Evolutionary conservation across 306 rosid species (phyloP).

Genomic region (Vicia villosa): DNA sequence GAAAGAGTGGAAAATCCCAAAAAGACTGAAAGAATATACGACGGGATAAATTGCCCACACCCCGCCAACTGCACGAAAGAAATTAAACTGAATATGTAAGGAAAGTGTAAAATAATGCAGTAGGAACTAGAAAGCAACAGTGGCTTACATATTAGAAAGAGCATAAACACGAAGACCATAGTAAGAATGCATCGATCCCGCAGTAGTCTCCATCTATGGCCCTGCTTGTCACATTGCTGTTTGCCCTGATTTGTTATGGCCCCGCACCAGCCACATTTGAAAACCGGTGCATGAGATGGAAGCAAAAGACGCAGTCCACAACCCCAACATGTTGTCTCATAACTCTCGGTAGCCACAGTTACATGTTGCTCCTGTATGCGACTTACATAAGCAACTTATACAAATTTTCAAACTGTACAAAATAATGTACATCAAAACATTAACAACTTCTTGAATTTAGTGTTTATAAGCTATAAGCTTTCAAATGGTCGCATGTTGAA

Average conservation of each 20-base stretch:
- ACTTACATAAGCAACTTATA: conserved; percentile 57
- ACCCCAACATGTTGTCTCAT: conserved; percentile 85
- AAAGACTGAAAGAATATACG: conserved; percentile 59
- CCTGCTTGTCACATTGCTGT: conserved; percentile 47
- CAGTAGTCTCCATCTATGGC: conserved; percentile 61
- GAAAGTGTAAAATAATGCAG: conserved; percentile 20
- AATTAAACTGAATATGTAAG: background rate
- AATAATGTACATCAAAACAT: conserved; percentile 1
- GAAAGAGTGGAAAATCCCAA: conserved; percentile 64
- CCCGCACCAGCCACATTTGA: conserved; percentile 99
- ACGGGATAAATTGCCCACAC: conserved; percentile 78
- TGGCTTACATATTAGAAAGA: conserved; percentile 79
- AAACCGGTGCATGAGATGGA: conserved; percentile 58
- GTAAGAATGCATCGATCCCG: conserved; percentile 78
- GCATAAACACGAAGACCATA: conserved; percentile 67
- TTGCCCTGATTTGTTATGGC: conserved; percentile 71
- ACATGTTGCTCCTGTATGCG: conserved; percentile 62
- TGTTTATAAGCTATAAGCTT: conserved; percentile 4
- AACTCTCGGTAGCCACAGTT: conserved; percentile 47
- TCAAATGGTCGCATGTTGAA: background rate
- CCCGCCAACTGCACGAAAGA: conserved; percentile 78
- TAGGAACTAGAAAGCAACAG: conserved; percentile 16
- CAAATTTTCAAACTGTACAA: conserved; percentile 45
- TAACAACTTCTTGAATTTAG: background rate
- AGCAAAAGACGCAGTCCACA: conserved; percentile 80